These are phyloP conservation scores for Eucalyptus paniculata DNA, from an alignment of 345 rosid species.

Conservation along the genomic window DNA sequence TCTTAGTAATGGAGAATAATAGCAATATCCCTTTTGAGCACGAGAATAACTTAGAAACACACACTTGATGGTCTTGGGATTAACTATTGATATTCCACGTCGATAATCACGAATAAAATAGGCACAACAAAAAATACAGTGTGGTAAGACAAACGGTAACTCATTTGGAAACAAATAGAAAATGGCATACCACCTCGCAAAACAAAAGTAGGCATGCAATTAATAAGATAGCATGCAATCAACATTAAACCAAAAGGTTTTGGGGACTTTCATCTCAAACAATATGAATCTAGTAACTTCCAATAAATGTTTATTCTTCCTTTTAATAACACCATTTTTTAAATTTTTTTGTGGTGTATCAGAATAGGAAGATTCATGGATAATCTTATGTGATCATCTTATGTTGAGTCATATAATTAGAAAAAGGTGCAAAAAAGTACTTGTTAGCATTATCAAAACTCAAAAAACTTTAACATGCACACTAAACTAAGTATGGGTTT, in stretches of 20 bases:
- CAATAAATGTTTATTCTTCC: background rate
- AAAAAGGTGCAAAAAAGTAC: no score
- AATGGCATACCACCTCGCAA: background rate
- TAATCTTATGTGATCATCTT: no score
- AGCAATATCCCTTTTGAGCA: background rate
- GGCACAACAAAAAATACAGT: rapidly evolving
- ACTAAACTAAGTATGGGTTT: background rate
- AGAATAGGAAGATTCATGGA: no score
- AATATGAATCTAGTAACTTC: background rate
- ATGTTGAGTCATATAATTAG: background rate
- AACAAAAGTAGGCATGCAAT: background rate
- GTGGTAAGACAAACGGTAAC: background rate
- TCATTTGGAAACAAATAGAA: background rate
- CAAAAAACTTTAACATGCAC: background rate
- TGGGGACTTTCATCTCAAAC: background rate
- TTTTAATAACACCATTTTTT: background rate
- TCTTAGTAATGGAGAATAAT: background rate
- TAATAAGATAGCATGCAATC: background rate
- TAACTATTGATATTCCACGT: background rate
- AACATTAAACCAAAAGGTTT: background rate
- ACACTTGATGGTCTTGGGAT: background rate
- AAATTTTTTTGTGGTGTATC: background rate
- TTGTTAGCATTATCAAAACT: background rate
- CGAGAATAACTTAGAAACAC: background rate
- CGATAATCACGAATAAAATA: background rate